Base-by-base conservation (phyloP, 2,329 filamentous ascomycete genomes). In the Fusarium sp. region DNA sequence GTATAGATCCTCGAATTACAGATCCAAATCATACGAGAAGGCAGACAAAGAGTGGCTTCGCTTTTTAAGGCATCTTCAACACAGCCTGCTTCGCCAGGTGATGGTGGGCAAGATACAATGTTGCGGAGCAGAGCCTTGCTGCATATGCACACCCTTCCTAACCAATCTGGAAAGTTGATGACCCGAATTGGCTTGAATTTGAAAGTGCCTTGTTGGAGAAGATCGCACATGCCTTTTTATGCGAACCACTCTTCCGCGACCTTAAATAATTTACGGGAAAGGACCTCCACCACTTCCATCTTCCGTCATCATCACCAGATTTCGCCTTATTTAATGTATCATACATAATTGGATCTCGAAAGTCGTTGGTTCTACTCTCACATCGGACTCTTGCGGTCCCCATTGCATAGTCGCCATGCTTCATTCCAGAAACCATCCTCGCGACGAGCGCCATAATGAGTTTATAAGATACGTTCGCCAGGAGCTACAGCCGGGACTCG, bases 151-250 rank as follows among this genome's bases (percentile, higher is more conserved):
- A 17, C 29, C 60, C 36, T 62, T 25, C 5, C n/a, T 15, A 18
- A 35, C 55, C 36, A 36, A 62, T 62, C 36, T 39, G 44, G 56
- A 35, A 61, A 62, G 56, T 25, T 31, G 22, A 61, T 31, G 15
- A 11, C 58, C 52, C 25, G 50, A 29, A 41, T 14, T 42, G 20
- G 50, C 5, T 22, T 4, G 20, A 54, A 29, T 27, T 18, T 15
- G 14, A 41, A 31, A 18, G 8, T 18, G 50, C 50, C 25, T 54
- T 31, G 36, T 31, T 12, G 35, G n/a, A 41, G 18, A 31, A 31
- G 50, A 58, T 62, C 20, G 59, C 42, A n/a, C 27, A 31, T 33
- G 35, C 54, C 22, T 47, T 60, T 45, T 45, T 20, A 18, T 62
- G 41, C 31, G 41, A 62, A 46, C 54, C 27, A 22, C 18, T 20